Evolutionary conservation across 129 eudicot genomes (phyloP), one percentile per base, ranked within the genome.

Genomic region (Flaveria robusta): DNA sequence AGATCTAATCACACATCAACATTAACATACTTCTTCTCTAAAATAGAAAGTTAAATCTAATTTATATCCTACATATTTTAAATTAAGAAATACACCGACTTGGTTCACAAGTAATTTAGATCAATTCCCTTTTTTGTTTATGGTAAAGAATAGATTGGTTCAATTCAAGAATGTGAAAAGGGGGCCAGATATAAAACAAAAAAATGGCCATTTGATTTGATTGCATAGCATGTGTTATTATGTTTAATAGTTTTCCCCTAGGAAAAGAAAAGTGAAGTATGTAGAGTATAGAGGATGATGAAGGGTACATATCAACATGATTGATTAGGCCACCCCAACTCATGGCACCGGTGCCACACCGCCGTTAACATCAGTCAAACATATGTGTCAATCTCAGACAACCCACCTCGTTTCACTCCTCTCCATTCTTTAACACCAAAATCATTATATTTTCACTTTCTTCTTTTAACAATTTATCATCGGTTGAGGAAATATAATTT

Each of bases 261-360:
- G 37, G 37, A 31, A 74, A 80, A 72, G 83, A 80, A 41, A 77
- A 59, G 77, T 29, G 77, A 59, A 18, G 20, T 3, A 62, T 70
- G 2, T 29, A 37, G 75, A 79, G 34, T 72, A 65, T 43, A 41
- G 55, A 54, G 80, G 84, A 80, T 66, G 84, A 54, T 80, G 79
- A 80, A 80, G 70, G 56, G 79, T 80, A 74, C 55, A 74, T 80
- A 41, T 74, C 79, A 66, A 74, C 65, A 80, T 74, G 84, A 74
- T 80, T 80, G 75, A 80, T 80, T 74, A 74, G 55, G 54, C 80
- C 84, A 80, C 75, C 75, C 65, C 79, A 80, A 80, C 84, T 4
- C 69, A 72, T 75, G 9, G 39, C 56, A 52, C 55, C 77, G 43
- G 41, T 71, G 14, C 51, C 72, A 29, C 67, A 24, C 60, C 67